Base-by-base conservation (phyloP, 148 eudicot genomes). In the Silene uniflora region DNA sequence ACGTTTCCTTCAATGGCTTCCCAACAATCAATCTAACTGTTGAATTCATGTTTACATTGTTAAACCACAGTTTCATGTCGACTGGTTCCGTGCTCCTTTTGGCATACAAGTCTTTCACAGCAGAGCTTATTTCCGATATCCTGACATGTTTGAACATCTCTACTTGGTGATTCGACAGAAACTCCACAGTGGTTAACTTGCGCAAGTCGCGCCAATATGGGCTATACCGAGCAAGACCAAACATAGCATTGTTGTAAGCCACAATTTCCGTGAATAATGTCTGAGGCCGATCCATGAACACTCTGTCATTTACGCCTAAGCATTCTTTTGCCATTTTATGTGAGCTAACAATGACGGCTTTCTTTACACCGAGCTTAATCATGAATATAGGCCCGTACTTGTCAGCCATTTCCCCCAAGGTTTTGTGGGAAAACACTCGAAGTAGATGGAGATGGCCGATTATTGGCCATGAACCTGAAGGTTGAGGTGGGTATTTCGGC, bases 391-490 rank as follows among this genome's bases (percentile, higher is more conserved):
- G 81, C 2, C 78, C 72, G 3, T 61, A 73, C 13, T 75, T 27
- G 32, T 75, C 78, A 2, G 78, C 78, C 58, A 75, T n/a, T 52
- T 66, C 25, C 6, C 47, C 61, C 13, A 75, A 66, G 52, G 63
- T 0, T 65, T 24, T 29, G 32, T 75, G 71, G 47, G 78, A 70
- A 29, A 73, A 49, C 1, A 2, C 29, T 49, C 59, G 17, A 2
- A 75, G 18, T 10, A 49, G 63, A 47, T 27, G 78, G 16, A 75
- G 63, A 32, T 75, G 87, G 59, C 87, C 87, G 9, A 85, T 80
- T 6, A 82, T 18, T 2, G 85, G 85, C 85, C 85, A 82, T 44
- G 81, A 74, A 42, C 85, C 85, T 14, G 79, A 39, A 35, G 85
- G 75, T 60, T 74, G 60, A 11, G 87, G 87, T 5, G 82, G 82